phyloP scores from a whole-genome alignment of 495 filamentous ascomycete genomes.

The Aspergillus olivimuriae region DNA sequence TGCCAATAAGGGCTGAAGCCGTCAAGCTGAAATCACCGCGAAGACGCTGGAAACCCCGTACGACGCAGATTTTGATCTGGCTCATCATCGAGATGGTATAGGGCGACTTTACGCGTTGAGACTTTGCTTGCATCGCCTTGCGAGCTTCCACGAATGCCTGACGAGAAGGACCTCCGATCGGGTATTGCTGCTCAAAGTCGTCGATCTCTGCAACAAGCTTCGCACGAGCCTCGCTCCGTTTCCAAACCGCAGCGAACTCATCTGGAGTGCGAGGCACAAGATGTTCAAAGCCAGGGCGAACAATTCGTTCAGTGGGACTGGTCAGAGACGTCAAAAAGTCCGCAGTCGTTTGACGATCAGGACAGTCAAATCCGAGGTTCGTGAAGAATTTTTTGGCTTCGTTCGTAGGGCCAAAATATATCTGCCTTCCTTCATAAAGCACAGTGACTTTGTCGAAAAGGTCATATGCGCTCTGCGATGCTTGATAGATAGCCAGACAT shows the following conservation, averaged over 20 bases:
- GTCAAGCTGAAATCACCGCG: slow-evolving; percentile 71
- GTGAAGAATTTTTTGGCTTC: slow-evolving; percentile 57
- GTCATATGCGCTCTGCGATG: slow-evolving; percentile 72
- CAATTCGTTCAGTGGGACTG: slow-evolving; percentile 53
- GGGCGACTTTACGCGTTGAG: slow-evolving; percentile 28
- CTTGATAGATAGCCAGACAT: slow-evolving; percentile 77
- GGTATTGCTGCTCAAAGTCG: slow-evolving; percentile 38
- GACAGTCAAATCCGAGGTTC: slow-evolving; percentile 52
- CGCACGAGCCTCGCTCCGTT: slow-evolving; percentile 44
- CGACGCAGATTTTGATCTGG: slow-evolving; percentile 41
- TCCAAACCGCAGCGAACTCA: slow-evolving; percentile 60
- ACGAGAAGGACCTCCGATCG: slow-evolving; percentile 28
- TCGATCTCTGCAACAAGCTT: slow-evolving; percentile 43
- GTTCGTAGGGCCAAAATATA: slow-evolving; percentile 55
- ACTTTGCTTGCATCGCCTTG: slow-evolving; percentile 35
- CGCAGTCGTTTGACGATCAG: slow-evolving; percentile 54
- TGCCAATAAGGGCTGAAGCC: slow-evolving; percentile 58
- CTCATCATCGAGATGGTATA: slow-evolving; percentile 38
- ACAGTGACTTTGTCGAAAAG: slow-evolving; percentile 54
- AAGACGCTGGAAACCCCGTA: slow-evolving; percentile 45
- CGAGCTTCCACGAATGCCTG: slow-evolving; percentile 31
- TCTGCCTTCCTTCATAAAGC: slow-evolving; percentile 56
- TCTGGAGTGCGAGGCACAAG: slow-evolving; percentile 60
- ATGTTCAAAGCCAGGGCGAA: slow-evolving; percentile 54
- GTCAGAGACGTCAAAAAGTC: slow-evolving; percentile 73